Conservation (phyloP, 768 basidiomycete genomes). For the Jaapia argillacea region DNA sequence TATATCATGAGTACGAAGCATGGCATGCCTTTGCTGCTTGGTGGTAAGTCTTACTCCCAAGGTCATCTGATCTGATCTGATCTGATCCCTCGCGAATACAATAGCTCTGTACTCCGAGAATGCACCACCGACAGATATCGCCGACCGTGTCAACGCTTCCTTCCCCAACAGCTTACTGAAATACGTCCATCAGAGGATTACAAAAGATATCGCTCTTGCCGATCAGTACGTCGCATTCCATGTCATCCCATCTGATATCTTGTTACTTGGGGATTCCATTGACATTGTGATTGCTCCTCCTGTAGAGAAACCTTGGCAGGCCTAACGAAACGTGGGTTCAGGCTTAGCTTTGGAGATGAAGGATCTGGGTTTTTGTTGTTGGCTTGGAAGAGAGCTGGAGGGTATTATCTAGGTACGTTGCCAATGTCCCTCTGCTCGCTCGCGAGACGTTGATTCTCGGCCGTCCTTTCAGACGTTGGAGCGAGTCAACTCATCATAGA, state of each 20-base stretch:
- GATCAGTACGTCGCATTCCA: constrained; percentile 14
- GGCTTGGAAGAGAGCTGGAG: constrained; percentile 40
- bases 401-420: constrained; percentile 53
- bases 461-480: constrained; percentile 35
- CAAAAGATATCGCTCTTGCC: constrained; percentile 21
- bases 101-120: constrained; percentile 21
- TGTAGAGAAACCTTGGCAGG: constrained; percentile 43
- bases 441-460: not conserved
- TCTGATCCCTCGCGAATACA: not conserved
- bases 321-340: constrained; percentile 49
- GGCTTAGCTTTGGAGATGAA: constrained; percentile 37
- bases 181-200: constrained; percentile 18
- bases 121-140: constrained; percentile 24
- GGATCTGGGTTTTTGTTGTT: constrained; percentile 40
- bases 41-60: not conserved
- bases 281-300: not conserved
- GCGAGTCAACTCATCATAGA: constrained; percentile 52
- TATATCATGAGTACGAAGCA: constrained; percentile 19
- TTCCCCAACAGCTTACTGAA: constrained; percentile 19
- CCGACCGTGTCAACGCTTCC: constrained; percentile 25
- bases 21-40: constrained; percentile 11
- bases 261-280: no score
- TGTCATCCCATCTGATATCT: not conserved
- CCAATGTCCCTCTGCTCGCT: not conserved
- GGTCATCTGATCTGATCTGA: not conserved